Evolutionary conservation across 1,284 basidiomycete species (phyloP), one percentile per base, ranked within the genome.

Genomic region (Trichosporon faecale): DNA sequence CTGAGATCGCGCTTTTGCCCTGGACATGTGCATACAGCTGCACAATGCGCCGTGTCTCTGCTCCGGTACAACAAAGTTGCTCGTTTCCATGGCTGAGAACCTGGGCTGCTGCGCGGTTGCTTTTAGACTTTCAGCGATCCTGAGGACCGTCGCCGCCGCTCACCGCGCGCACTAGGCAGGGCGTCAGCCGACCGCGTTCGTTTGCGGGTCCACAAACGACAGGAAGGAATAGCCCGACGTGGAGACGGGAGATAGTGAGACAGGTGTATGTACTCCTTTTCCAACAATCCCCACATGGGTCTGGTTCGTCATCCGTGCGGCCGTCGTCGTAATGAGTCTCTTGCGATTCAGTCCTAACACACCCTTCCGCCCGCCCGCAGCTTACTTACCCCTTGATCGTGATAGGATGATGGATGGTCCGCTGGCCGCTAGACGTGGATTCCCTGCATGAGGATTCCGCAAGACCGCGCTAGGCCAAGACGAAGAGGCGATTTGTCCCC

Each of bases 341-440:
- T 25, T 4, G 27, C 57, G 16, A 31, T 61, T 61, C 57, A 61
- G 57, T 61, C 57, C 57, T 31, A 18, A 18, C 29, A 61, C 57
- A 31, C 57, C 14, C 35, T 61, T 31, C 57, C 27, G 27, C 57
- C 57, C 27, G 27, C 57, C 57, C 57, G 57, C 57, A 61, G 57
- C 57, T 61, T 33, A 61, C 29, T 31, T 61, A 31, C 29, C 57
- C 27, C 57, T 29, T 33, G 57, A 18, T 31, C 29, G 7, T 33
- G 57, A 61, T 61, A 61, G 57, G 57, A 29, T 18, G 25, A 11
- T 3, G 27, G 9, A 29, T 57, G 55, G 6, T n/a, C 27, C 18
- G 16, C 27, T 5, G 29, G 18, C 57, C 35, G 35, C 35, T 37
- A 37, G 35, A 14, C 35, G 9, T 16, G 57, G 18, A 29, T n/a